These are phyloP conservation scores for Diplodia scrobiculata DNA, from an alignment of 2,329 filamentous ascomycete species.

Conservation along the genomic window DNA sequence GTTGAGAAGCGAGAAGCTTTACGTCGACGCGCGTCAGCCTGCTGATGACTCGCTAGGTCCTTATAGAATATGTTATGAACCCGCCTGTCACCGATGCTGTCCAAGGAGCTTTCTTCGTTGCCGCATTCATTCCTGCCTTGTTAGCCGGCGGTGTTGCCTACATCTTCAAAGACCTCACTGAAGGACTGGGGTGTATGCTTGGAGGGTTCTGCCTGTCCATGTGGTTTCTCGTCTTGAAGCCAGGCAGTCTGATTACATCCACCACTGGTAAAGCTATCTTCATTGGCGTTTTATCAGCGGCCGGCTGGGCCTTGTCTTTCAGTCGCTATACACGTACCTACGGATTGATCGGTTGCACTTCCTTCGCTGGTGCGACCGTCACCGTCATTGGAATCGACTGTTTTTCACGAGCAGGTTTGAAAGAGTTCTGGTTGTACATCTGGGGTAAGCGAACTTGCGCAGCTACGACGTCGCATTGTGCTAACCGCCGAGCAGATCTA, in stretches of 20 bases:
- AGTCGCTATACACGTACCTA: slow-evolving; percentile 73
- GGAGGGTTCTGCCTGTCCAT: slow-evolving; percentile 84
- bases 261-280: slow-evolving; percentile 69
- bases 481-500: slow-evolving; percentile 53
- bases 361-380: slow-evolving; percentile 79
- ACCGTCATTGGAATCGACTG: slow-evolving; percentile 85
- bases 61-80: slow-evolving; percentile 87
- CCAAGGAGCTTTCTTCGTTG: slow-evolving; percentile 85
- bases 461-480: not conserved
- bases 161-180: slow-evolving; percentile 80
- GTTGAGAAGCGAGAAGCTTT: slow-evolving; percentile 30
- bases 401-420: slow-evolving; percentile 83
- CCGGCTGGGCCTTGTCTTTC: slow-evolving; percentile 68
- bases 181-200: slow-evolving; percentile 81
- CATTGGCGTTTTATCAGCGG: slow-evolving; percentile 70
- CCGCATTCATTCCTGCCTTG: slow-evolving; percentile 69
- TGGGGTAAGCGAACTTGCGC: slow-evolving; percentile 61
- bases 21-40: slow-evolving; percentile 34
- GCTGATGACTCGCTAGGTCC: slow-evolving; percentile 45
- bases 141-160: slow-evolving; percentile 73
- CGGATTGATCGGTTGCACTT: slow-evolving; percentile 72
- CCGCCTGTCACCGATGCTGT: slow-evolving; percentile 72
- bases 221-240: slow-evolving; percentile 81
- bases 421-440: slow-evolving; percentile 94
- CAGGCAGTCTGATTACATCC: slow-evolving; percentile 71